Percentiles rank a stretch among this genome's conserved stretches.
Conservation (phyloP, 441 rosid species). For the Manihot esculenta region DNA sequence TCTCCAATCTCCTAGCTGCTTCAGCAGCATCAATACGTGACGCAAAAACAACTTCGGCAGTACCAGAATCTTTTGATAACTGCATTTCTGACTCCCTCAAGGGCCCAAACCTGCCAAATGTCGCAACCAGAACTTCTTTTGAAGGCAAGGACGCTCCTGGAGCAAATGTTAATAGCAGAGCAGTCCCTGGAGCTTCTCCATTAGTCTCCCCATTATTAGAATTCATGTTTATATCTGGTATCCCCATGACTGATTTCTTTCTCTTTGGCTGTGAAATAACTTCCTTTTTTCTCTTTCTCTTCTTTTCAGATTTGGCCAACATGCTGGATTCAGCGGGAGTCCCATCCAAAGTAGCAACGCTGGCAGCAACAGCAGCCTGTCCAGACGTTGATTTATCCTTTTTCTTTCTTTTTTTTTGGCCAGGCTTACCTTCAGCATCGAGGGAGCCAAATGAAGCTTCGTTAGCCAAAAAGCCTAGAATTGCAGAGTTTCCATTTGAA, state of each 20-base stretch:
- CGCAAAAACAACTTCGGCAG: slow-evolving; percentile 60
- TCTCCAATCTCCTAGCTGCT: slow-evolving; percentile 61
- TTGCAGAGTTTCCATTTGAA: slow-evolving; percentile 28
- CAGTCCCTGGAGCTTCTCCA: slow-evolving; percentile 47
- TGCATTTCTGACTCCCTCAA: slow-evolving; percentile 62
- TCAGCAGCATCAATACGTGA: slow-evolving; percentile 55
- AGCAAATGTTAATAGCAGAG: slow-evolving; percentile 62
- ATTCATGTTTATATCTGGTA: slow-evolving; percentile 22
- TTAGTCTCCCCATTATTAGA: slow-evolving; percentile 22
- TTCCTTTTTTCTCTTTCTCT: slow-evolving; percentile 47
- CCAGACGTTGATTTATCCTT: slow-evolving; percentile 43
- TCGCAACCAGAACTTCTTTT: slow-evolving; percentile 48
- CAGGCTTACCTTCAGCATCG: slow-evolving; percentile 28
- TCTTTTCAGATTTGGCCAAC: slow-evolving; percentile 41
- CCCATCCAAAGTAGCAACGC: slow-evolving; percentile 63
- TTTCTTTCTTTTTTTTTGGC: slow-evolving; percentile 50
- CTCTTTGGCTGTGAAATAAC: slow-evolving; percentile 32
- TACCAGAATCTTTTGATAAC: slow-evolving; percentile 36
- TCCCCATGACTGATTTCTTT: slow-evolving; percentile 16
- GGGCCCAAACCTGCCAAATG: slow-evolving; percentile 65
- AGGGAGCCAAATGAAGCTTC: slow-evolving; percentile 22
- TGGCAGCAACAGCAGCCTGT: slow-evolving; percentile 25
- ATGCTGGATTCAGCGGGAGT: slow-evolving; percentile 31
- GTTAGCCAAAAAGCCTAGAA: slow-evolving; percentile 7
- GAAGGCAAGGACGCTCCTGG: slow-evolving; percentile 59